Percentiles rank a stretch among this genome's conserved stretches.
Evolutionary conservation across 805 yeast species (phyloP).

Genomic region (Teunomyces pallodes): DNA sequence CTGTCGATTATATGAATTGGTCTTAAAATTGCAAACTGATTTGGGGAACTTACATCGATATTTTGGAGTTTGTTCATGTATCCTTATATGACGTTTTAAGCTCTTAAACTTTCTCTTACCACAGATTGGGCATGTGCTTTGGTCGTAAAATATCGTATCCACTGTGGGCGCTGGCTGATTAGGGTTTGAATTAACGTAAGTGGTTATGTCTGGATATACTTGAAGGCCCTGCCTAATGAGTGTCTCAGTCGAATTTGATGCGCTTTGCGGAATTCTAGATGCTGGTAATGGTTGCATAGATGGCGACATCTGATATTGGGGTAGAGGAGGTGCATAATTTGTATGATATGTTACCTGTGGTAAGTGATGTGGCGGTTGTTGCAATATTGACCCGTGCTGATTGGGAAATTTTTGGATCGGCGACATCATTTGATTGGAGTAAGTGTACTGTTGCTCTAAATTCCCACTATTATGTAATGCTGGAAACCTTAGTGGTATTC

Average conservation of each 20-base stretch:
- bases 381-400: neutral
- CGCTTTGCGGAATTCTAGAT: neutral
- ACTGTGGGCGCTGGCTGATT: slow-evolving; percentile 10
- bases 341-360: neutral
- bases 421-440: neutral
- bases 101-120: slow-evolving; percentile 41
- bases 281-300: neutral
- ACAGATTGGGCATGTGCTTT: slow-evolving; percentile 34
- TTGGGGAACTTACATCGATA: slow-evolving; percentile 42
- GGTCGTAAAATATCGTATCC: slow-evolving; percentile 7
- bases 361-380: neutral
- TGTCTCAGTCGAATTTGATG: neutral
- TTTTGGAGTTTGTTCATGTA: slow-evolving; percentile 41
- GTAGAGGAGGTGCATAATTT: neutral
- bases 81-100: slow-evolving; percentile 40
- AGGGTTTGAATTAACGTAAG: slow-evolving; percentile 10
- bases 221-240: slow-evolving; percentile 2
- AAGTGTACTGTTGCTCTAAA: neutral
- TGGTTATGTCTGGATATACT: slow-evolving; percentile 10
- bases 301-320: neutral
- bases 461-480: neutral
- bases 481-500: neutral
- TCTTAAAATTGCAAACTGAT: slow-evolving; percentile 38
- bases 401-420: neutral
- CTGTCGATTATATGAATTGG: slow-evolving; percentile 43